phyloP scores from a whole-genome alignment of 2,329 filamentous ascomycete genomes.

The Stemphylium lycopersici region DNA sequence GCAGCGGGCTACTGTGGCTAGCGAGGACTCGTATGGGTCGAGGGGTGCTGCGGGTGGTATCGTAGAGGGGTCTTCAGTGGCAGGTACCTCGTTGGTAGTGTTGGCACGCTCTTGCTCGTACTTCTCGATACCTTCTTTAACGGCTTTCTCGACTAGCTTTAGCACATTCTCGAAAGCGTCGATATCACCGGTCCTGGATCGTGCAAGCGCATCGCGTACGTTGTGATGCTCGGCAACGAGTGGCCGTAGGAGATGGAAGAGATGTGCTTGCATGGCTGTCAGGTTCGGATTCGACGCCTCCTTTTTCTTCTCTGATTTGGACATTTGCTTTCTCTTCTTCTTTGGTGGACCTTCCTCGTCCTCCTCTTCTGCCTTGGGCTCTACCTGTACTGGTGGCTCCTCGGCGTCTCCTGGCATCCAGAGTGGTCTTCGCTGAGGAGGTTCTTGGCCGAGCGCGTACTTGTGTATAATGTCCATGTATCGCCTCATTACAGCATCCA shows the following conservation, averaged over 20 bases:
- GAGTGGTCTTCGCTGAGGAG: conserved; percentile 72
- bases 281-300: conserved; percentile 69
- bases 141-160: conserved; percentile 73
- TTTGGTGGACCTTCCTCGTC: conserved; percentile 40
- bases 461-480: conserved; percentile 91
- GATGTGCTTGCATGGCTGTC: conserved; percentile 82
- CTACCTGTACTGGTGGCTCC: conserved; percentile 46
- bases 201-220: conserved; percentile 82
- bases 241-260: conserved; percentile 88
- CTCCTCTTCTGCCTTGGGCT: conserved; percentile 18
- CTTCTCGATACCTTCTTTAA: conserved; percentile 74
- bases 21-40: conserved; percentile 62
- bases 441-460: conserved; percentile 70
- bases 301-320: conserved; percentile 55
- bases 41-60: conserved; percentile 1
- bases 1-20: conserved; percentile 71
- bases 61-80: background rate
- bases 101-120: conserved; percentile 56
- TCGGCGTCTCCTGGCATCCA: conserved; percentile 67
- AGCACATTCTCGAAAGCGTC: conserved; percentile 78
- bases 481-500: conserved; percentile 84
- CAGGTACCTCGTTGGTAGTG: background rate
- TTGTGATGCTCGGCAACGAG: conserved; percentile 81
- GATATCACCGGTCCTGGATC: conserved; percentile 72
- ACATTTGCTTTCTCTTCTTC: conserved; percentile 45